Evolutionary conservation across 768 basidiomycete genomes (phyloP).

Genomic region (Suillus occidentalis): DNA sequence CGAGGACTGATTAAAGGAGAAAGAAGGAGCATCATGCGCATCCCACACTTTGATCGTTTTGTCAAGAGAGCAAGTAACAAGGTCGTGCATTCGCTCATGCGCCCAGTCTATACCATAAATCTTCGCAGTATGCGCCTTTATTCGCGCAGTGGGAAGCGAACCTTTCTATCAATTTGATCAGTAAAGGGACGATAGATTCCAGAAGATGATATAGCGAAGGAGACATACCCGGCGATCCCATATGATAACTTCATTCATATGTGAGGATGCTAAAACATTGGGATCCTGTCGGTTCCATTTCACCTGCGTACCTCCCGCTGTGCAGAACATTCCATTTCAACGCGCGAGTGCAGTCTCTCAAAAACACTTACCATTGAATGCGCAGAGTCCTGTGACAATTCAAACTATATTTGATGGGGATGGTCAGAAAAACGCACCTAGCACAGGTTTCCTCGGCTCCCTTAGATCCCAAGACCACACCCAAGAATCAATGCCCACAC

Average conservation of each 20-base stretch:
- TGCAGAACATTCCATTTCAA: not conserved
- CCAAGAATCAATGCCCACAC: slow-evolving; percentile 93
- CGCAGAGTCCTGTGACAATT: slow-evolving; percentile 46
- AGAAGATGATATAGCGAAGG: not conserved
- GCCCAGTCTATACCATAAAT: slow-evolving; percentile 99
- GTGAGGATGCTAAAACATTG: slow-evolving; percentile 86
- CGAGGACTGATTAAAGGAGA: slow-evolving; percentile 13
- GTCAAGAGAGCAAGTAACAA: slow-evolving; percentile 94
- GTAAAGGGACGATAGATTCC: not conserved
- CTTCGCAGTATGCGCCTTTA: slow-evolving; percentile 84
- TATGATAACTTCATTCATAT: slow-evolving; percentile 81
- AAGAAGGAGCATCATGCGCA: slow-evolving; percentile 23
- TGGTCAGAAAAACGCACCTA: slow-evolving; percentile 41
- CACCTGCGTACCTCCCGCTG: slow-evolving; percentile 90
- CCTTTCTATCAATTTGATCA: slow-evolving; percentile 63
- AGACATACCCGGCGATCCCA: slow-evolving; percentile 88
- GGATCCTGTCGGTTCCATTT: slow-evolving; percentile 94
- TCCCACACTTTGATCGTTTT: slow-evolving; percentile 90
- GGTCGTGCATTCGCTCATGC: slow-evolving; percentile 65
- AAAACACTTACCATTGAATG: slow-evolving; percentile 48
- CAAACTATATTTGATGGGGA: slow-evolving; percentile 1
- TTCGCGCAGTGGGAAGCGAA: slow-evolving; percentile 71
- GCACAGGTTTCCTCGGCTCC: slow-evolving; percentile 64
- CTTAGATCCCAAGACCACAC: slow-evolving; percentile 93
- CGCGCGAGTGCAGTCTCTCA: not conserved